Base-by-base conservation (phyloP, 2,329 filamentous ascomycete genomes). In the Penicillium sp. region DNA sequence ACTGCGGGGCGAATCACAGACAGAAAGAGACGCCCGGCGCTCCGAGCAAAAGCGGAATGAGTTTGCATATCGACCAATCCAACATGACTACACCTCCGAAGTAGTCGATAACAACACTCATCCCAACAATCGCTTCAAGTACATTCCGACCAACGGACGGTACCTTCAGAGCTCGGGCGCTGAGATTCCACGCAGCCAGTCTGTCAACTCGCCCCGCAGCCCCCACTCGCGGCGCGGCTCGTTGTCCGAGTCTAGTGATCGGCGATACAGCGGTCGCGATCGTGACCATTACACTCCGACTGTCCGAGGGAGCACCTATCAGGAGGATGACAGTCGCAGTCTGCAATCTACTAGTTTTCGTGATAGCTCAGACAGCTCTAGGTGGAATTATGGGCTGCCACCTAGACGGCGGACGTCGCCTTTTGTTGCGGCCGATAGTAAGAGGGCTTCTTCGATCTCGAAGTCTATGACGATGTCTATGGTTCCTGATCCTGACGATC, bases 401-500 rank as follows among this genome's bases (percentile, higher is more conserved):
- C 47, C 59, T 7, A 54, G 62, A 29, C 58, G 63, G 27, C 40
- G 60, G 17, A 62, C 56, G 13, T 62, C 62, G 17, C 58, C 60
- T 13, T 65, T 60, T 61, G 54, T 62, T 21, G 46, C 55, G 12
- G 57, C 57, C 9, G 67, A 69, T 53, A 67, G 63, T 48, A 69
- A 63, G 35, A 54, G 63, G 43, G 55, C 56, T 35, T 71, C 65
- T 19, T 12, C 31, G 23, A 10, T 47, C 15, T 62, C 63, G 37
- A 67, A 59, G 48, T 59, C 66, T 12, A 59, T 74, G 67, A 74
- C 73, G 40, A 60, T 70, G 54, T 63, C 67, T 0, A 75, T 76
- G 74, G 74, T 76, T 6, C 71, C 72, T 23, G 69, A 74, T 54
- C 61, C 69, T 12, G 73, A 75, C 10, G 72, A 75, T 38, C 64